A percentile compares a stretch with the other conserved stretches of the same genome.
These are phyloP conservation scores for Amanita pallidorosea DNA, from an alignment of 768 basidiomycete genomes.

Conservation along the genomic window DNA sequence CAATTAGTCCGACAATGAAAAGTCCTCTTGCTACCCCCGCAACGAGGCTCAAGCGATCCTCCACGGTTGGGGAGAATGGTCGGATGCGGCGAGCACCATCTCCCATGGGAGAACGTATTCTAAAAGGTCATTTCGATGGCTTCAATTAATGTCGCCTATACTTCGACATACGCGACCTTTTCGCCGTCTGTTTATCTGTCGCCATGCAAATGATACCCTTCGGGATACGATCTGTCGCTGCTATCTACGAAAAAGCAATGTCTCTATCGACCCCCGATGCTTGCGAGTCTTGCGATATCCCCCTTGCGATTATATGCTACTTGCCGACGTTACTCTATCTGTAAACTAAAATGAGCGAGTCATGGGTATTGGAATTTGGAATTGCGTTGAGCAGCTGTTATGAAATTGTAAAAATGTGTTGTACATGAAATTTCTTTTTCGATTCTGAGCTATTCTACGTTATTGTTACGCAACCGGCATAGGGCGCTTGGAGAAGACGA, in stretches of 20 bases:
- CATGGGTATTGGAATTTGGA: no score
- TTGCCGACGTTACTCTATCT: no score
- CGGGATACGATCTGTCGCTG: neutral
- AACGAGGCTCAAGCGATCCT: slow-evolving; percentile 42
- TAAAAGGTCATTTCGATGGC: slow-evolving; percentile 87
- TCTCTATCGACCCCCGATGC: no score
- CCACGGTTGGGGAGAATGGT: slow-evolving; percentile 40
- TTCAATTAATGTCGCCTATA: slow-evolving; percentile 45
- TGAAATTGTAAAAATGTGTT: no score
- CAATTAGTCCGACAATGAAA: slow-evolving; percentile 28
- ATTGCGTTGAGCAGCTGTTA: no score
- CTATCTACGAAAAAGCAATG: neutral
- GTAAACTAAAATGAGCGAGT: no score
- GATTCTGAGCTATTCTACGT: no score
- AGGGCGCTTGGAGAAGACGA: slow-evolving; percentile 75
- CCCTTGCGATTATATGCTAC: no score
- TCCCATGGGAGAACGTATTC: slow-evolving; percentile 85
- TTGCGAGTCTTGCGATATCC: no score
- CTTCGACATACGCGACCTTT: neutral
- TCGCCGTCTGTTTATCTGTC: neutral
- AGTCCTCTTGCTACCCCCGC: slow-evolving; percentile 18
- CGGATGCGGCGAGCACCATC: slow-evolving; percentile 62
- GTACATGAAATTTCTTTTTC: no score
- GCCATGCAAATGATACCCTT: neutral
- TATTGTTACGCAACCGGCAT: slow-evolving; percentile 47